Percentiles rank a stretch among this genome's conserved stretches.
Conservation (phyloP, 805 yeast genomes). For the Kodamaea fukazawae region DNA sequence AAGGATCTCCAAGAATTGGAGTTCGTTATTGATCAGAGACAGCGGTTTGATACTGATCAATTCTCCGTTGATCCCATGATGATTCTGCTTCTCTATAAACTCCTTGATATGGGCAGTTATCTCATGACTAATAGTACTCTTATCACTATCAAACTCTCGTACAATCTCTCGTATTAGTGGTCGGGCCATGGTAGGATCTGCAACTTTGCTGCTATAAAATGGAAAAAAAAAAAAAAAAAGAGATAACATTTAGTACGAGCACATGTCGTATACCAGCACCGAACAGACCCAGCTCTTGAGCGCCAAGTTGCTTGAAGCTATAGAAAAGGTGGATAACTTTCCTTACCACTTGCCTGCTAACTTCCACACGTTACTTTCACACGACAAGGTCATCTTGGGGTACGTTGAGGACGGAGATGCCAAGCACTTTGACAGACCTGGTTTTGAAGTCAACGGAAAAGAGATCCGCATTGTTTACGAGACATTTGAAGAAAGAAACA, state of each 20-base stretch:
- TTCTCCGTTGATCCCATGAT: not conserved
- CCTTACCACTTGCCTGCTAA: slow-evolving; percentile 17
- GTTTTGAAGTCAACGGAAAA: slow-evolving; percentile 9
- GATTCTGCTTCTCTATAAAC: not conserved
- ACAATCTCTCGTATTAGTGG: not conserved
- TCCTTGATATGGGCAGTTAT: not conserved
- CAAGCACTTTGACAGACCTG: slow-evolving; percentile 15
- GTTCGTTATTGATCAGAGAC: slow-evolving; percentile 31
- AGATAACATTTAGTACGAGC: slow-evolving; percentile 26
- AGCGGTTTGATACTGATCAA: slow-evolving; percentile 20
- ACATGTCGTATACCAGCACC: not conserved
- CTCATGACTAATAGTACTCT: not conserved
- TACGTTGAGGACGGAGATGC: slow-evolving; percentile 27
- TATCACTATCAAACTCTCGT: not conserved
- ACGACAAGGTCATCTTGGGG: slow-evolving; percentile 30
- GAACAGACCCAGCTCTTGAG: no score
- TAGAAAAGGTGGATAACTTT: slow-evolving; percentile 30
- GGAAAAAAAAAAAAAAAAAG: no score
- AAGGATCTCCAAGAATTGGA: slow-evolving; percentile 39
- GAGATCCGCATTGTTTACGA: slow-evolving; percentile 31
- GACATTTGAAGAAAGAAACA: slow-evolving; percentile 41
- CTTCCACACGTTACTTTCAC: slow-evolving; percentile 27
- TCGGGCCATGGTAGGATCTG: not conserved
- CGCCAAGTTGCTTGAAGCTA: slow-evolving; percentile 1
- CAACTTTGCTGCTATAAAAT: no score